Evolutionary conservation across 768 basidiomycete species (phyloP).

Genomic region (Serendipita indica): DNA sequence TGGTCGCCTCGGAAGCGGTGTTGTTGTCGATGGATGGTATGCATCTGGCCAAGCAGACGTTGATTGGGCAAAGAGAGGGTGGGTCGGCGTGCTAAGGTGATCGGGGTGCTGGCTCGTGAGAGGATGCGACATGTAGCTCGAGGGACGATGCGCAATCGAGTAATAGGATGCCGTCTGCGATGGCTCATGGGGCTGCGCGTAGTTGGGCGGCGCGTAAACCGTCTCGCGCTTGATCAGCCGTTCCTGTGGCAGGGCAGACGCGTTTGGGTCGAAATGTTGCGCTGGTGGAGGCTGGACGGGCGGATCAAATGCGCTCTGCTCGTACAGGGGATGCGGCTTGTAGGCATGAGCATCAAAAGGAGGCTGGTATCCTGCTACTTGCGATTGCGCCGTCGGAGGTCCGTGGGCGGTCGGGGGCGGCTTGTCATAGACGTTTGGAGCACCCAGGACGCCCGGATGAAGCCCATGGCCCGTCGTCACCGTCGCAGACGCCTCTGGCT

Average conservation of each 20-base stretch:
- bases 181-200: background rate
- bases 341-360: background rate
- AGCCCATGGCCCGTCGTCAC: background rate
- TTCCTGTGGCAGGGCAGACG: background rate
- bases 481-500: background rate
- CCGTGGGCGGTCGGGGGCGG: background rate
- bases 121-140: background rate
- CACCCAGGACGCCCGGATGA: background rate
- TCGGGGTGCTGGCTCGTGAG: background rate
- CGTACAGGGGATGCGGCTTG: conserved; percentile 2
- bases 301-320: background rate
- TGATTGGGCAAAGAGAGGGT: background rate
- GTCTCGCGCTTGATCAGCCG: background rate
- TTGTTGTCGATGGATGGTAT: background rate
- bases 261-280: background rate
- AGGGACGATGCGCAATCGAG: background rate
- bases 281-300: background rate
- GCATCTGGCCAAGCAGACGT: background rate
- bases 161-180: background rate
- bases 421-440: background rate
- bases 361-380: background rate
- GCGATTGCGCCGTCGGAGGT: no score
- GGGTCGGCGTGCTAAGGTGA: background rate
- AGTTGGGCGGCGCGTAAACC: background rate
- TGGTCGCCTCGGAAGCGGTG: background rate